phyloP scores from a whole-genome alignment of 1,284 basidiomycete genomes.

The Golubevia sp. region DNA sequence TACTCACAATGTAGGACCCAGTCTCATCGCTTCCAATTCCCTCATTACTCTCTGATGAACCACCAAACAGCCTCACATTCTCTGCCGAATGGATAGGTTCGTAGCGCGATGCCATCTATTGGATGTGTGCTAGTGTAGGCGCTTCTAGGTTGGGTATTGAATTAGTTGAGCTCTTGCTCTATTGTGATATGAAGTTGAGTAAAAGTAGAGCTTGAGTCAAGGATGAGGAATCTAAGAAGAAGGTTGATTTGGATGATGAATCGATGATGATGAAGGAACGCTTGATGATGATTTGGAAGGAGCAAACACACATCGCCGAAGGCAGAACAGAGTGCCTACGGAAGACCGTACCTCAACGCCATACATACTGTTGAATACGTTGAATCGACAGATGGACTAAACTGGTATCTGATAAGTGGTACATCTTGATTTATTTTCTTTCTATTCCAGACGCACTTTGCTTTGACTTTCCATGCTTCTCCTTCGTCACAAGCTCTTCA shows the following conservation, averaged over 20 bases:
- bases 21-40: neutral
- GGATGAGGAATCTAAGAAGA: neutral
- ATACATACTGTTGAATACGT: too few relatives aligned
- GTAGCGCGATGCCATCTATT: neutral
- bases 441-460: too few relatives aligned
- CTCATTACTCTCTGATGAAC: neutral
- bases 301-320: neutral
- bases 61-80: neutral
- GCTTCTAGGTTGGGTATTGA: neutral
- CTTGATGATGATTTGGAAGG: neutral
- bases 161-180: too few relatives aligned
- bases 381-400: too few relatives aligned
- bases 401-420: too few relatives aligned
- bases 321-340: neutral
- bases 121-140: neutral
- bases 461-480: too few relatives aligned
- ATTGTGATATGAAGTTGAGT: too few relatives aligned
- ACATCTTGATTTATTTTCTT: too few relatives aligned
- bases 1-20: neutral
- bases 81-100: neutral
- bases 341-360: too few relatives aligned
- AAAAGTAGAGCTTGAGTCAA: neutral
- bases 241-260: neutral
- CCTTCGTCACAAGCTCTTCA: too few relatives aligned
- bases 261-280: neutral